These are phyloP conservation scores for Chaetomium strumarium DNA, from an alignment of 2,329 filamentous ascomycete species.

Conservation along the genomic window DNA sequence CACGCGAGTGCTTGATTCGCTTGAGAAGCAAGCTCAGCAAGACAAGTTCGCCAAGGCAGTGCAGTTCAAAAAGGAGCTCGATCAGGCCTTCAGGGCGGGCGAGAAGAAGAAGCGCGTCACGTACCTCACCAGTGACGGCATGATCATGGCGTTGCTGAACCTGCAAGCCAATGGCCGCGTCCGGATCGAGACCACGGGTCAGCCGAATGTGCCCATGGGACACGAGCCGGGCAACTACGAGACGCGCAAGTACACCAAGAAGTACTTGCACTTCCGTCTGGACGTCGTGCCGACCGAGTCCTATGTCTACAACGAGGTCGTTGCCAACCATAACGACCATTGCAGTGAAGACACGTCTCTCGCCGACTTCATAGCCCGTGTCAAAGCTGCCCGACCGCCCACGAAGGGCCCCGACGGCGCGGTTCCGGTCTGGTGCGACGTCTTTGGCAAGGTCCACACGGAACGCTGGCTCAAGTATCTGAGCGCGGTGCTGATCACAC, in stretches of 20 bases:
- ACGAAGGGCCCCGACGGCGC: slow-evolving; percentile 38
- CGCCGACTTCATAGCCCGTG: slow-evolving; percentile 26
- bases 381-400: slow-evolving; percentile 36
- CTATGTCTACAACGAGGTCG: slow-evolving; percentile 50
- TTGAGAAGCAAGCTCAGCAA: slow-evolving; percentile 51
- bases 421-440: slow-evolving; percentile 67
- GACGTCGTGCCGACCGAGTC: slow-evolving; percentile 50
- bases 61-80: slow-evolving; percentile 54
- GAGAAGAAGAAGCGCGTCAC: slow-evolving; percentile 39
- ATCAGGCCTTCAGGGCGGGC: slow-evolving; percentile 45
- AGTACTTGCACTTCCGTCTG: slow-evolving; percentile 59
- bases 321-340: background rate
- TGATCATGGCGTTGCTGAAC: slow-evolving; percentile 61
- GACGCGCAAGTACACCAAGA: slow-evolving; percentile 60
- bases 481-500: slow-evolving; percentile 54
- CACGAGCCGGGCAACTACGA: slow-evolving; percentile 68
- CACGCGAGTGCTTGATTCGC: slow-evolving; percentile 49
- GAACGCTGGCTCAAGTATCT: slow-evolving; percentile 60
- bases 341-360: slow-evolving; percentile 33
- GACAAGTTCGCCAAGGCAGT: slow-evolving; percentile 53
- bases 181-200: slow-evolving; percentile 45
- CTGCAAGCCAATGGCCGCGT: slow-evolving; percentile 56
- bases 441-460: slow-evolving; percentile 55
- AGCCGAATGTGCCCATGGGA: slow-evolving; percentile 61
- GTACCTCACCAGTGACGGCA: slow-evolving; percentile 56